Conservation (phyloP, 805 yeast species). For the Yamadazyma nakazawae region DNA sequence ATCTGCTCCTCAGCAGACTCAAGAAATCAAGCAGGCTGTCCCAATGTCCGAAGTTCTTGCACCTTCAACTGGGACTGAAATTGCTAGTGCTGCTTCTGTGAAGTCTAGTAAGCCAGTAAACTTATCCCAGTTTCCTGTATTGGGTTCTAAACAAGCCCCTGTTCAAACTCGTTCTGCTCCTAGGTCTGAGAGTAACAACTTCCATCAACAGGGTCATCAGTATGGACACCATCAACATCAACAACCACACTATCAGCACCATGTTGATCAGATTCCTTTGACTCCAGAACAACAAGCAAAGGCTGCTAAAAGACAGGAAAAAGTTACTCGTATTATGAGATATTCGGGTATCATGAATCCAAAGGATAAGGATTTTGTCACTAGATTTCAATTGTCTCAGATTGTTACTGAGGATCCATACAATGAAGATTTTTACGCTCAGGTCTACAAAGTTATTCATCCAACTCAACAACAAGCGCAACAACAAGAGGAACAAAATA, state of each 20-base stretch:
- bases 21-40: constrained; percentile 5
- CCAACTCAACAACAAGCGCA: constrained; percentile 51
- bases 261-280: constrained; percentile 21
- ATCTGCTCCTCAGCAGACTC: constrained; percentile 2
- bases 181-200: constrained; percentile 16
- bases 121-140: constrained; percentile 52
- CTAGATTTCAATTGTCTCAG: constrained; percentile 90
- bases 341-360: constrained; percentile 96
- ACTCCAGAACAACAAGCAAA: constrained; percentile 73
- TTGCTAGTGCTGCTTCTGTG: constrained; percentile 9
- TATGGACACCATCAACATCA: constrained; percentile 15
- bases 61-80: constrained; percentile 10
- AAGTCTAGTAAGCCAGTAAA: constrained; percentile 21
- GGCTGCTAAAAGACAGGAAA: constrained; percentile 64
- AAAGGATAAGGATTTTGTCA: constrained; percentile 92
- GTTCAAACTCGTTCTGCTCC: constrained; percentile 16
- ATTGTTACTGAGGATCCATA: constrained; percentile 96
- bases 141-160: constrained; percentile 43
- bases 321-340: constrained; percentile 69
- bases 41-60: constrained; percentile 13
- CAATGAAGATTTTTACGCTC: constrained; percentile 94
- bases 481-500: constrained; percentile 56
- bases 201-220: constrained; percentile 14
- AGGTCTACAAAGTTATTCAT: constrained; percentile 69
- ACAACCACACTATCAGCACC: constrained; percentile 8